phyloP scores from a whole-genome alignment of 2,329 filamentous ascomycete genomes.

The Paecilomyces sp. region DNA sequence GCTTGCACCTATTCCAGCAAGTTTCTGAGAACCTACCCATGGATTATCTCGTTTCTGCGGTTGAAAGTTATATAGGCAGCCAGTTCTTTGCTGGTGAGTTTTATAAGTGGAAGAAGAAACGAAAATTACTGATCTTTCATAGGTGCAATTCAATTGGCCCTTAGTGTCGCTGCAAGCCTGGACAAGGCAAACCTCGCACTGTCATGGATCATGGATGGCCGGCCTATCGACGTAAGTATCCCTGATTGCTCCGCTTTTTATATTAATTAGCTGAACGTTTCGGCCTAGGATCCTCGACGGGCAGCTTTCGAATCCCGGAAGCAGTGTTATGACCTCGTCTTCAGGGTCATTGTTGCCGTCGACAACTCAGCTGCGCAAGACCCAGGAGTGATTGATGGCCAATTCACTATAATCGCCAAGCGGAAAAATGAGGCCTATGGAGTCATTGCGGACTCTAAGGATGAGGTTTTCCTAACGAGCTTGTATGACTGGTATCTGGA shows the following conservation, averaged over 20 bases:
- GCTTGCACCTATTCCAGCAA: constrained; percentile 77
- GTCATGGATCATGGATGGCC: constrained; percentile 79
- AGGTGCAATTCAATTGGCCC: constrained; percentile 76
- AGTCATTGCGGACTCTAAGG: constrained; percentile 78
- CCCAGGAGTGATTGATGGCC: constrained; percentile 70
- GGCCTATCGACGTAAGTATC: constrained; percentile 48
- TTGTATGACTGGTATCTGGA: constrained; percentile 97
- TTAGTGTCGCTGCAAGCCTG: constrained; percentile 73
- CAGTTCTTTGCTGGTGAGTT: constrained; percentile 72
- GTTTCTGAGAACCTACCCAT: constrained; percentile 77
- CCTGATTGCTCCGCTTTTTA: not conserved
- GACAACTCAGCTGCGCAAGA: constrained; percentile 63
- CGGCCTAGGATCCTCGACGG: constrained; percentile 56
- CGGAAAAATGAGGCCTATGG: constrained; percentile 83
- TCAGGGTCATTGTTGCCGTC: constrained; percentile 69
- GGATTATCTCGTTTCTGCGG: constrained; percentile 70
- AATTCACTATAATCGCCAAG: constrained; percentile 65
- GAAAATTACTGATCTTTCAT: constrained; percentile 12
- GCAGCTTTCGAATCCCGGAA: constrained; percentile 64
- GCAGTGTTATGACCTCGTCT: constrained; percentile 79
- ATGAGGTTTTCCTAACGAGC: constrained; percentile 91
- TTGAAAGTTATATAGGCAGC: constrained; percentile 70
- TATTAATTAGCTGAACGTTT: constrained; percentile 6
- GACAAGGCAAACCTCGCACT: constrained; percentile 83
- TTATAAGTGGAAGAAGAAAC: constrained; percentile 11